These are phyloP conservation scores for Thymus quinquecostatus DNA, from an alignment of 257 asterid species.

Conservation along the genomic window DNA sequence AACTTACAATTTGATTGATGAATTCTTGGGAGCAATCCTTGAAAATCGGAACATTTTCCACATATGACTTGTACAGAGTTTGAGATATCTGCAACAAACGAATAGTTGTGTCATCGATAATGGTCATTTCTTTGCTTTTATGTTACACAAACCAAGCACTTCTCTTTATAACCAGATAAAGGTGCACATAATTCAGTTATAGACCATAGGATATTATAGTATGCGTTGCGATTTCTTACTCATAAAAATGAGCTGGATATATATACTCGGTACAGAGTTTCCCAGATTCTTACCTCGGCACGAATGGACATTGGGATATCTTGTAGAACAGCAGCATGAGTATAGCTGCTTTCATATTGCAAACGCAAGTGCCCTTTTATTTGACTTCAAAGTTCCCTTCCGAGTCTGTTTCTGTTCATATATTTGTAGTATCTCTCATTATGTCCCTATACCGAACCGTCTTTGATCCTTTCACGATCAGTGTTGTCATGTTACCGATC, in stretches of 20 bases:
- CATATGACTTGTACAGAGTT: constrained; percentile 62
- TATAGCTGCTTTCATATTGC: constrained; percentile 86
- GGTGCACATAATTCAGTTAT: not conserved
- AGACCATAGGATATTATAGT: not conserved
- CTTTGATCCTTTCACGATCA: constrained; percentile 92
- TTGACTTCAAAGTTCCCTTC: constrained; percentile 70
- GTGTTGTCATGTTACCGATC: constrained; percentile 97
- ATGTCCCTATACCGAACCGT: constrained; percentile 88
- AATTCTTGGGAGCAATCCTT: constrained; percentile 80
- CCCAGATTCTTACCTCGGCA: constrained; percentile 61
- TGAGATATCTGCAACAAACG: constrained; percentile 72
- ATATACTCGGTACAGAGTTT: not conserved
- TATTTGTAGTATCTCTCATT: constrained; percentile 80
- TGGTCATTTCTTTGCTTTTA: not conserved
- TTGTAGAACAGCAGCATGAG: constrained; percentile 76
- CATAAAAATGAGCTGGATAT: not conserved
- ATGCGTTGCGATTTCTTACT: not conserved
- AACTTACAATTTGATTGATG: constrained; percentile 84
- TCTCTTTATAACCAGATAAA: not conserved
- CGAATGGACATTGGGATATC: constrained; percentile 90
- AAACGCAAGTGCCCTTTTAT: constrained; percentile 90
- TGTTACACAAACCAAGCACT: not conserved
- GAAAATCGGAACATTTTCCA: constrained; percentile 74
- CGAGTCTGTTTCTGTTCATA: constrained; percentile 81
- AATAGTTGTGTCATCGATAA: constrained; percentile 25